phyloP scores from a whole-genome alignment of 257 asterid genomes.

The Primulina tabacum region DNA sequence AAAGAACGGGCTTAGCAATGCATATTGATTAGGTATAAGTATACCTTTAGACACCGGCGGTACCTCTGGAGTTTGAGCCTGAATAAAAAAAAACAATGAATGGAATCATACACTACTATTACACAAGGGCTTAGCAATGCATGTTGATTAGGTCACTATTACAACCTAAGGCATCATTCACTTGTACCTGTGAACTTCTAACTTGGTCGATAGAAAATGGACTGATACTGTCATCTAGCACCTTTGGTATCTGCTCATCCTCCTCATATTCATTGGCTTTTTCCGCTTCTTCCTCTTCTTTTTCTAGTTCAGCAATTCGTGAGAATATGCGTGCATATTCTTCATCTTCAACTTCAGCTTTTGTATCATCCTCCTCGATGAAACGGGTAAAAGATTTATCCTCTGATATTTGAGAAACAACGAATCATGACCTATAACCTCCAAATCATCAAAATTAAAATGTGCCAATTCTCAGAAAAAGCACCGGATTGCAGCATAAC shows the following conservation, averaged over 20 bases:
- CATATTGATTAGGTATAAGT: background rate
- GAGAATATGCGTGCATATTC: conserved; percentile 54
- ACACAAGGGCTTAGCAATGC: conserved; percentile 3
- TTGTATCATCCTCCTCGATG: conserved; percentile 29
- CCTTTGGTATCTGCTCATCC: conserved; percentile 36
- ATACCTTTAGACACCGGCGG: conserved; percentile 44
- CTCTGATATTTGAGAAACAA: conserved; percentile 19
- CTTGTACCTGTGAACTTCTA: conserved; percentile 43
- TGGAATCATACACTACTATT: background rate
- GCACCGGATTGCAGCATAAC: conserved; percentile 9
- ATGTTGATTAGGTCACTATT: conserved; percentile 1
- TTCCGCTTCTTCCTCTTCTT: conserved; percentile 84
- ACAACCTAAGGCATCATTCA: conserved; percentile 7
- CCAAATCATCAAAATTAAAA: conserved; percentile 15
- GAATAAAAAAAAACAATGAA: conserved; percentile 36
- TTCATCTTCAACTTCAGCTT: conserved; percentile 50
- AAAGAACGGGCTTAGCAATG: background rate
- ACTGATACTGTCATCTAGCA: conserved; percentile 20
- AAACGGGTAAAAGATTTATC: conserved; percentile 26
- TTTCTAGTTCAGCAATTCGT: conserved; percentile 70
- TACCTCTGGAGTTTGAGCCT: conserved; percentile 48
- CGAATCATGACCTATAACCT: background rate
- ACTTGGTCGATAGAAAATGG: conserved; percentile 28
- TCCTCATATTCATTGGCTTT: conserved; percentile 33
- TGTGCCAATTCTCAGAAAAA: conserved; percentile 14